phyloP scores from a whole-genome alignment of 352 stramenopile species.

The Pythium brachiatum region DNA sequence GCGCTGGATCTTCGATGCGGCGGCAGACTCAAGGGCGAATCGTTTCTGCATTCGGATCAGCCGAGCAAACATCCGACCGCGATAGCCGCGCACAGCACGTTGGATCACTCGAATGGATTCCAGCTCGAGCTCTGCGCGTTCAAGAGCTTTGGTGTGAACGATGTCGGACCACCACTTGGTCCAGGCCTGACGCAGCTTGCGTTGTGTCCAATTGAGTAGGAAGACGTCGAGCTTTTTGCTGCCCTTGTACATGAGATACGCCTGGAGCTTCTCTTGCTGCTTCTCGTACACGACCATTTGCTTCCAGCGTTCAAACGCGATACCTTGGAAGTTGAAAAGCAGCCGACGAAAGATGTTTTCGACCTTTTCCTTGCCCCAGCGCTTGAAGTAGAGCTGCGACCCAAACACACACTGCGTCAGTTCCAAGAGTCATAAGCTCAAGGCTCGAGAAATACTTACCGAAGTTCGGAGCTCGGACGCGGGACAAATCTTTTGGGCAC shows the following conservation, averaged over 20 bases:
- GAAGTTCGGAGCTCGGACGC: slow-evolving; percentile 57
- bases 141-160: slow-evolving; percentile 45
- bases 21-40: slow-evolving; percentile 35
- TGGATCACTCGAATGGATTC: slow-evolving; percentile 59
- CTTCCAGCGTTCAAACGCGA: slow-evolving; percentile 65
- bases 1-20: slow-evolving; percentile 55
- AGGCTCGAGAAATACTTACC: slow-evolving; percentile 8
- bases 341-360: slow-evolving; percentile 71
- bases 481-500: slow-evolving; percentile 67
- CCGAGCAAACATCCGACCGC: slow-evolving; percentile 40
- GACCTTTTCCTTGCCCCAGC: slow-evolving; percentile 75
- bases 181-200: slow-evolving; percentile 65
- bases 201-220: slow-evolving; percentile 64
- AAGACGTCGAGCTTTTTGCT: slow-evolving; percentile 75
- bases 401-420: slow-evolving; percentile 1
- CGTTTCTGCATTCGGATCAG: slow-evolving; percentile 47
- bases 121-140: slow-evolving; percentile 44
- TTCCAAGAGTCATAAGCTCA: neutral
- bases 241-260: slow-evolving; percentile 76
- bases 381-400: slow-evolving; percentile 67
- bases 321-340: slow-evolving; percentile 60
- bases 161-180: slow-evolving; percentile 64
- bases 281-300: slow-evolving; percentile 50
- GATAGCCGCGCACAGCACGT: slow-evolving; percentile 53
- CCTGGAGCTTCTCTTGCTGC: slow-evolving; percentile 70